Evolutionary conservation across 2,329 filamentous ascomycete genomes (phyloP).

Genomic region (Colletotrichum truncatum): DNA sequence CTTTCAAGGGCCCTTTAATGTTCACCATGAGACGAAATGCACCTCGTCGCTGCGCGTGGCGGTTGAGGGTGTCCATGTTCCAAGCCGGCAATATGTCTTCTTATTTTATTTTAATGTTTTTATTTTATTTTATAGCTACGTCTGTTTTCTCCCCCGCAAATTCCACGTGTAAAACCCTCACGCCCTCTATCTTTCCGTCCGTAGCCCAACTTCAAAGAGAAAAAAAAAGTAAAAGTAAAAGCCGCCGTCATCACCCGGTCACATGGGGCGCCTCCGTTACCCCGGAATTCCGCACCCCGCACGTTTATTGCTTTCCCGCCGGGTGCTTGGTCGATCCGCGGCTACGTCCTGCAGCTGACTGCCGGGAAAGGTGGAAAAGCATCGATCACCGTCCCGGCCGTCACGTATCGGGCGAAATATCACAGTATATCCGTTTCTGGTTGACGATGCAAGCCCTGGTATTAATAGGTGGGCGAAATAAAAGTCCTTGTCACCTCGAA

Average conservation of each 20-base stretch:
- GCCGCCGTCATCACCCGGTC: conserved; percentile 11
- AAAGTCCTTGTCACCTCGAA: too few relatives aligned
- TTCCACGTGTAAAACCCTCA: neutral
- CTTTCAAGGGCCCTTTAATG: too few relatives aligned
- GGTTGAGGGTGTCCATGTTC: neutral
- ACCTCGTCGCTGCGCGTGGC: neutral
- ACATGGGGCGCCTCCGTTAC: neutral
- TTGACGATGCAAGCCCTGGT: too few relatives aligned
- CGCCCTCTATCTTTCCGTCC: neutral
- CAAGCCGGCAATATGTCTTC: neutral
- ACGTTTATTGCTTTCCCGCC: neutral
- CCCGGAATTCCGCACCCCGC: neutral
- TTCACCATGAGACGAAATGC: conserved; percentile 3
- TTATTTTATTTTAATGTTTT: neutral
- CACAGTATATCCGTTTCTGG: neutral
- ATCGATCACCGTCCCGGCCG: neutral
- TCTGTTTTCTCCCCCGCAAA: neutral
- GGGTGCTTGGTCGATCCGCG: neutral
- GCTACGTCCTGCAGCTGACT: neutral
- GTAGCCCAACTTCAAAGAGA: neutral
- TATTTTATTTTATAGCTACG: too few relatives aligned
- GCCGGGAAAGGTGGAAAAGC: neutral
- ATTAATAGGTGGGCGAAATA: too few relatives aligned
- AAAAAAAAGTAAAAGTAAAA: neutral
- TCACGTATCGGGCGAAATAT: neutral